Evolutionary conservation across 2,329 filamentous ascomycete genomes (phyloP).

Genomic region (Clonostachys rhizophaga): DNA sequence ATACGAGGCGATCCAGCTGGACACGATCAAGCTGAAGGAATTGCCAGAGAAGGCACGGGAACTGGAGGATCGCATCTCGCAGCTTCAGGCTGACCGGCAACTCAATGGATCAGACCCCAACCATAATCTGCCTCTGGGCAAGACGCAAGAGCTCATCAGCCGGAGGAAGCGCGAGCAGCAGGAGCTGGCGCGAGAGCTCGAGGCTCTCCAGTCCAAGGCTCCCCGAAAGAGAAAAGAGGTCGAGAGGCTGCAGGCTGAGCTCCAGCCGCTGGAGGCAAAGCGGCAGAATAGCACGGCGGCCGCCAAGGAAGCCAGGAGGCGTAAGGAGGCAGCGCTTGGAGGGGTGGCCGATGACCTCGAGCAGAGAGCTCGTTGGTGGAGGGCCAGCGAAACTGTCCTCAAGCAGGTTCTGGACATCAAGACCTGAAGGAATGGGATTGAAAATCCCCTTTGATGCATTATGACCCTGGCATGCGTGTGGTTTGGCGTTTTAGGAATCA

Average conservation of each 20-base stretch:
- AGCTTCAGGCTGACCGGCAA: slow-evolving; percentile 35
- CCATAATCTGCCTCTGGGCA: slow-evolving; percentile 48
- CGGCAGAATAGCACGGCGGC: slow-evolving; percentile 60
- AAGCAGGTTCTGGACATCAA: slow-evolving; percentile 58
- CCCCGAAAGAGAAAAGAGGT: slow-evolving; percentile 64
- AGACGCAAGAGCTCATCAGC: slow-evolving; percentile 49
- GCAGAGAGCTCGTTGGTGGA: slow-evolving; percentile 71
- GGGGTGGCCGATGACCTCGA: slow-evolving; percentile 71
- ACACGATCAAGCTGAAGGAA: slow-evolving; percentile 42
- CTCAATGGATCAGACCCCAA: slow-evolving; percentile 27
- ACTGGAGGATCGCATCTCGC: slow-evolving; percentile 41
- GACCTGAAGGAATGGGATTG: slow-evolving; percentile 13
- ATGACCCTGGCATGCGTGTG: no score
- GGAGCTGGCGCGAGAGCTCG: slow-evolving; percentile 59
- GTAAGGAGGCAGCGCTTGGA: slow-evolving; percentile 61
- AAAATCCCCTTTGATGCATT: no score
- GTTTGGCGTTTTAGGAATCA: no score
- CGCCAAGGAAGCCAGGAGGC: slow-evolving; percentile 65
- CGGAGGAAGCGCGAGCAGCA: slow-evolving; percentile 43
- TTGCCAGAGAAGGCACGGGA: slow-evolving; percentile 44
- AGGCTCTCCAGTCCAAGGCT: slow-evolving; percentile 54
- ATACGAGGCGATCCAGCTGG: slow-evolving; percentile 44
- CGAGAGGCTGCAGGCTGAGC: slow-evolving; percentile 62
- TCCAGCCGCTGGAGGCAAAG: slow-evolving; percentile 64
- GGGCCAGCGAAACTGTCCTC: slow-evolving; percentile 61